phyloP scores from a whole-genome alignment of 1,284 basidiomycete genomes.

The Pseudozyma tsukubaensis region DNA sequence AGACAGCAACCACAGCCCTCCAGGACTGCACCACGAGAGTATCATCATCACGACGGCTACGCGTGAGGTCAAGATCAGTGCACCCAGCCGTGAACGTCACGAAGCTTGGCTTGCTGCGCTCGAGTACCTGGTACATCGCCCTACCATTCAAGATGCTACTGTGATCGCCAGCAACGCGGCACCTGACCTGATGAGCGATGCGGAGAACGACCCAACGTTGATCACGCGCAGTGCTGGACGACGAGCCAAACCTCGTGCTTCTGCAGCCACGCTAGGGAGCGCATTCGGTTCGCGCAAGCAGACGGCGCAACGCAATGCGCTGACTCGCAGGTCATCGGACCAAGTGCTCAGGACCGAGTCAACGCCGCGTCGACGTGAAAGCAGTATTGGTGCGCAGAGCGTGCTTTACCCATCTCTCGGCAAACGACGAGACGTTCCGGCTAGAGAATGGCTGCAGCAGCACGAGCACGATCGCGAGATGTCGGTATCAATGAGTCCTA shows the following conservation, averaged over 20 bases:
- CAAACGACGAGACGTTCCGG: slow-evolving; percentile 87
- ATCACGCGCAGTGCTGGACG: slow-evolving; percentile 24
- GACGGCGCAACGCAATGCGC: slow-evolving; percentile 64
- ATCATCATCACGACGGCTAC: slow-evolving; percentile 91
- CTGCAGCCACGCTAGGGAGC: slow-evolving; percentile 33
- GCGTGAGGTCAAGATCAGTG: slow-evolving; percentile 97
- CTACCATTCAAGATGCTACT: slow-evolving; percentile 43
- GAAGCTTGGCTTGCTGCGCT: slow-evolving; percentile 87
- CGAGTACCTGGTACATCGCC: slow-evolving; percentile 57
- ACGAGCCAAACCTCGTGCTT: slow-evolving; percentile 37
- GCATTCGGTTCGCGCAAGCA: slow-evolving; percentile 45
- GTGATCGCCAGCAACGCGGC: slow-evolving; percentile 44
- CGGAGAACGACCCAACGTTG: slow-evolving; percentile 34
- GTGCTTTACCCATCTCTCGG: slow-evolving; percentile 71
- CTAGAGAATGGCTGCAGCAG: slow-evolving; percentile 79
- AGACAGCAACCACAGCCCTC: slow-evolving; percentile 91
- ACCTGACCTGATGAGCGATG: slow-evolving; percentile 36
- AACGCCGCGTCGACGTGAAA: slow-evolving; percentile 80
- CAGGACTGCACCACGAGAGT: slow-evolving; percentile 90
- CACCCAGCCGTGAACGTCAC: slow-evolving; percentile 90
- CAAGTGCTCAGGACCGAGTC: slow-evolving; percentile 66
- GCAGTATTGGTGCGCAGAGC: slow-evolving; percentile 73
- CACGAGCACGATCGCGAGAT: slow-evolving; percentile 50
- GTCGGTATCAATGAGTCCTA: slow-evolving; percentile 41
- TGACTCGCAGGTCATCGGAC: slow-evolving; percentile 63